Evolutionary conservation across 495 filamentous ascomycete genomes (phyloP).

Genomic region (Achaetomiella virescens): DNA sequence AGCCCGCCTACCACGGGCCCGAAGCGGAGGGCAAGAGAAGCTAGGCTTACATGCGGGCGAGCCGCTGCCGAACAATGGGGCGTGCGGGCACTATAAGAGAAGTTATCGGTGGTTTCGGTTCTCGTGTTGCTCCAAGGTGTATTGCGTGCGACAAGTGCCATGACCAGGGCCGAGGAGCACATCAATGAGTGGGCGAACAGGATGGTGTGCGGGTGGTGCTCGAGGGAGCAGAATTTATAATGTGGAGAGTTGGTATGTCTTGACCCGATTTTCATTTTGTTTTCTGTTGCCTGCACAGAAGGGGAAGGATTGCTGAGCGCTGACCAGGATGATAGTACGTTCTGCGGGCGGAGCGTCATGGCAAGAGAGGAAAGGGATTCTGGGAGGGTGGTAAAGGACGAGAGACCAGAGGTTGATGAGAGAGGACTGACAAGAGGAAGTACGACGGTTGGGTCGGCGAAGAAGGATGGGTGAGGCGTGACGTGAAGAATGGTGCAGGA

Average conservation of each 20-base stretch:
- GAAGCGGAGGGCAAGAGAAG: slow-evolving; percentile 58
- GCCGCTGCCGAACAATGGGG: slow-evolving; percentile 66
- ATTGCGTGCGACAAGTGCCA: slow-evolving; percentile 84
- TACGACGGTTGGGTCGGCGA: slow-evolving; percentile 46
- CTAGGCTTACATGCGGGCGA: slow-evolving; percentile 75
- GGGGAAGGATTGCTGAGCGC: too few species aligned
- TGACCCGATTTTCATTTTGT: neutral
- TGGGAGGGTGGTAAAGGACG: slow-evolving; percentile 92
- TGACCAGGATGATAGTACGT: slow-evolving; percentile 24
- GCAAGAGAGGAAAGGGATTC: slow-evolving; percentile 61
- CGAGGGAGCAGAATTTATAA: slow-evolving; percentile 77
- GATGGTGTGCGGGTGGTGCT: slow-evolving; percentile 85
- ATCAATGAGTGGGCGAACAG: slow-evolving; percentile 76
- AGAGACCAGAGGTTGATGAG: slow-evolving; percentile 64
- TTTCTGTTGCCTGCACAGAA: too few species aligned
- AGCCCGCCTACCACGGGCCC: slow-evolving; percentile 39
- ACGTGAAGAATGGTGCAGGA: too few species aligned
- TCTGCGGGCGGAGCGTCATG: slow-evolving; percentile 70
- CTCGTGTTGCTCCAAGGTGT: slow-evolving; percentile 51
- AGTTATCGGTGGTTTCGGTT: slow-evolving; percentile 84
- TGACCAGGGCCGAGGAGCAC: slow-evolving; percentile 64
- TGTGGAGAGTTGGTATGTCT: slow-evolving; percentile 63
- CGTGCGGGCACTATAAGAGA: slow-evolving; percentile 74
- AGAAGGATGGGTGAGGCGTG: slow-evolving; percentile 22
- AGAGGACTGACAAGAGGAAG: slow-evolving; percentile 68